A percentile compares a stretch with the other conserved stretches of the same genome.
phyloP scores from a whole-genome alignment of 164 flowering plant species.

The Vitis rotundifolia region DNA sequence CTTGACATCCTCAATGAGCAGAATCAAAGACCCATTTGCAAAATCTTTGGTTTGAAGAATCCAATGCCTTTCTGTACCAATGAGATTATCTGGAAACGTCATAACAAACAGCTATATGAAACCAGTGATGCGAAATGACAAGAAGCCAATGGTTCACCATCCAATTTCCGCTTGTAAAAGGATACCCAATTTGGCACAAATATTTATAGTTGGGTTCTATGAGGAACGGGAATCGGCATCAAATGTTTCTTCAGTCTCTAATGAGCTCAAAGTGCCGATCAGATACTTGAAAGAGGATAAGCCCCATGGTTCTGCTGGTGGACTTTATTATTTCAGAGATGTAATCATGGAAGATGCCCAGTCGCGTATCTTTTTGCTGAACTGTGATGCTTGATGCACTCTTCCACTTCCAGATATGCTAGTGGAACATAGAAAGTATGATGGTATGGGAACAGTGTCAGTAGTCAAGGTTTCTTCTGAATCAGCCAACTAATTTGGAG shows the following conservation, averaged over 20 bases:
- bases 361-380: conserved; percentile 17
- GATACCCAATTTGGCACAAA: conserved; percentile 83
- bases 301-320: conserved; percentile 98
- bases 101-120: no score
- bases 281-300: conserved; percentile 95
- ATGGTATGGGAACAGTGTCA: conserved; percentile 91
- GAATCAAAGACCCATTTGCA: no score
- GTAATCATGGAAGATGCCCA: conserved; percentile 91
- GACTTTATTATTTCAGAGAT: conserved; percentile 81
- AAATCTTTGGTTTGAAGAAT: no score
- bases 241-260: conserved; percentile 83
- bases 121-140: no score
- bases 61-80: no score
- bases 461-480: conserved; percentile 96
- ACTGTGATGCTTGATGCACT: conserved; percentile 90
- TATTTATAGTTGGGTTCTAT: conserved; percentile 84
- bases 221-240: conserved; percentile 92
- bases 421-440: conserved; percentile 84
- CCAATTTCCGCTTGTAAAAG: conserved; percentile 93
- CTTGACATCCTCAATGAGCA: no score
- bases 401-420: conserved; percentile 88
- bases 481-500: conserved; percentile 91
- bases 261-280: conserved; percentile 89
- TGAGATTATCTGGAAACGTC: no score
- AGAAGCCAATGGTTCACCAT: conserved; percentile 94